Conservation (phyloP, 2,329 filamentous ascomycete species). For the Epichloe coenophiala region DNA sequence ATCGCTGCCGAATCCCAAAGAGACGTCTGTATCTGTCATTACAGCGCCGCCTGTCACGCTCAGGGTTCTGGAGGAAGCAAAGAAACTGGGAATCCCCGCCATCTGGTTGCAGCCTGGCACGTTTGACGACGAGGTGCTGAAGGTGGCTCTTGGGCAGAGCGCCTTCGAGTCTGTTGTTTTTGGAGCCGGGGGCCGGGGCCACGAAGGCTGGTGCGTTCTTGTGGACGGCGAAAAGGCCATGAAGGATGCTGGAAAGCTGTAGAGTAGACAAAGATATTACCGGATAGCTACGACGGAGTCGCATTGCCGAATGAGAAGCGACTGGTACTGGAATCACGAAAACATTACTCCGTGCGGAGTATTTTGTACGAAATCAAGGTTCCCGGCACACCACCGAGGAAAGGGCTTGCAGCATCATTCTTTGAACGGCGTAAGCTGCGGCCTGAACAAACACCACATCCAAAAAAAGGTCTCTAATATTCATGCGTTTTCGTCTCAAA, state of each 20-base stretch:
- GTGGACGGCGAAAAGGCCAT: slow-evolving; percentile 64
- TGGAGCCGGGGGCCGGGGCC: slow-evolving; percentile 50
- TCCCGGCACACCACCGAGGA: too few species aligned
- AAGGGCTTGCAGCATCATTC: too few species aligned
- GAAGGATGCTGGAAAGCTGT: slow-evolving; percentile 40
- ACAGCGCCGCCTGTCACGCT: slow-evolving; percentile 72
- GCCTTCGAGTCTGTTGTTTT: slow-evolving; percentile 58
- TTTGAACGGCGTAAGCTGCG: too few species aligned
- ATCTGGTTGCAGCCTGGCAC: slow-evolving; percentile 89
- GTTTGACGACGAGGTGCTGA: slow-evolving; percentile 63
- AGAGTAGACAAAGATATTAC: slow-evolving; percentile 1
- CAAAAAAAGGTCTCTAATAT: too few species aligned
- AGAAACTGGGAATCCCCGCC: slow-evolving; percentile 54
- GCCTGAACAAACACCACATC: too few species aligned
- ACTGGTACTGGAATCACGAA: too few species aligned
- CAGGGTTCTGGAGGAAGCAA: slow-evolving; percentile 63
- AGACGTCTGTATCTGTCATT: slow-evolving; percentile 73
- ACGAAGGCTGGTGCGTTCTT: slow-evolving; percentile 76
- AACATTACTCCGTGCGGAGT: too few species aligned
- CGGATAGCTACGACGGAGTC: too few species aligned
- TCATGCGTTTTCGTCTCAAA: too few species aligned
- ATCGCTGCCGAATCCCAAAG: slow-evolving; percentile 48
- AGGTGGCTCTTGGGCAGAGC: slow-evolving; percentile 47
- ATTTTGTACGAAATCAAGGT: too few species aligned
- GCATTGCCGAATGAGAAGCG: too few species aligned